phyloP scores from a whole-genome alignment of 805 yeast species.

The Candida nitratophila region DNA sequence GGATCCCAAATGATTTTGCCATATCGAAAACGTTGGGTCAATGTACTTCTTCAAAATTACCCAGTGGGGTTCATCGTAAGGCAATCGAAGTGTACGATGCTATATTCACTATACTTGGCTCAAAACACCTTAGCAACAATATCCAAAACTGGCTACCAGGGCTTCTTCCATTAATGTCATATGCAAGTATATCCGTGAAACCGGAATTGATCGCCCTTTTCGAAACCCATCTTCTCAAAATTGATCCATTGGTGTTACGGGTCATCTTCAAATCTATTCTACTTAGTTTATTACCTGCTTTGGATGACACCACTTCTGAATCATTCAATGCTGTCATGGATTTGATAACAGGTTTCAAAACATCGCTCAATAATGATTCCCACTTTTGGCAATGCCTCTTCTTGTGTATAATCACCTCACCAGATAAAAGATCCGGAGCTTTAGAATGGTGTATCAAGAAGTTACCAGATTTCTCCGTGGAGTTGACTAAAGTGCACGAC shows the following conservation, averaged over 20 bases:
- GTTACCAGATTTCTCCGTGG: slow-evolving; percentile 47
- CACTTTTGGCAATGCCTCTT: slow-evolving; percentile 86
- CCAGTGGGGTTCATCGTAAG: slow-evolving; percentile 94
- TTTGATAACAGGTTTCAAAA: slow-evolving; percentile 54
- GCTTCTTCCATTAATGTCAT: slow-evolving; percentile 78
- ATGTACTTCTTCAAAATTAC: slow-evolving; percentile 74
- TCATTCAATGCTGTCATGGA: slow-evolving; percentile 55
- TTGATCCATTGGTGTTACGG: slow-evolving; percentile 44
- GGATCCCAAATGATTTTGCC: slow-evolving; percentile 61
- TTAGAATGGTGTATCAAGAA: slow-evolving; percentile 63
- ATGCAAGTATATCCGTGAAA: slow-evolving; percentile 83
- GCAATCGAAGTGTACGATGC: slow-evolving; percentile 69
- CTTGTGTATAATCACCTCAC: slow-evolving; percentile 65
- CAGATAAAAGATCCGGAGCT: slow-evolving; percentile 80
- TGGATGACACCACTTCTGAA: slow-evolving; percentile 90
- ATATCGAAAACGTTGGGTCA: slow-evolving; percentile 69
- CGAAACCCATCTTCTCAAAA: slow-evolving; percentile 43
- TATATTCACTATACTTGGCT: slow-evolving; percentile 60
- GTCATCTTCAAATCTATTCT: slow-evolving; percentile 61
- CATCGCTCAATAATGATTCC: slow-evolving; percentile 52
- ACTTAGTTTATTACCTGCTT: slow-evolving; percentile 72
- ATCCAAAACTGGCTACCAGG: slow-evolving; percentile 89
- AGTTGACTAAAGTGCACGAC: neutral
- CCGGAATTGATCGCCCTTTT: slow-evolving; percentile 66
- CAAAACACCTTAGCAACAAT: slow-evolving; percentile 43